phyloP scores from a whole-genome alignment of 2,329 filamentous ascomycete genomes.

The Hypoxylon rubiginosum region DNA sequence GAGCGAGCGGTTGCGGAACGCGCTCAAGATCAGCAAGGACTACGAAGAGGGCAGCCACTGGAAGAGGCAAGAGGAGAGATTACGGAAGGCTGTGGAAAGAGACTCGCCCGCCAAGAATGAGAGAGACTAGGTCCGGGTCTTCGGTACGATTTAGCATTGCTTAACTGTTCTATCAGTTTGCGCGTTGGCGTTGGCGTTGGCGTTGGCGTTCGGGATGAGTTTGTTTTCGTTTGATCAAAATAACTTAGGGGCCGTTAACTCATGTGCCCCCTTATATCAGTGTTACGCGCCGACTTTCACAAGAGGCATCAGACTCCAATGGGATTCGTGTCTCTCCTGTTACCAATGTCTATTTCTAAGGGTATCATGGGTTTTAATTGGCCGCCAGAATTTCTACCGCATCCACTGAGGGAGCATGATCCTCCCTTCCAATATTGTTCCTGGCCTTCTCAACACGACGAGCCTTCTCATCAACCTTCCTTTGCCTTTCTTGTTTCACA shows the following conservation, averaged over 20 bases:
- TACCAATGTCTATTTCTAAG: slow-evolving; percentile 42
- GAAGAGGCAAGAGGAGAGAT: slow-evolving; percentile 83
- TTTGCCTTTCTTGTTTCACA: slow-evolving; percentile 63
- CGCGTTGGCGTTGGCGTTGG: slow-evolving; percentile 37
- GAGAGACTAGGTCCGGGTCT: slow-evolving; percentile 13
- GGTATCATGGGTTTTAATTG: slow-evolving; percentile 59
- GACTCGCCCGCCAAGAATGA: slow-evolving; percentile 46
- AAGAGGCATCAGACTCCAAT: slow-evolving; percentile 10
- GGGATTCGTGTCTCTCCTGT: slow-evolving; percentile 25
- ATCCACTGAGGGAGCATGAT: slow-evolving; percentile 63
- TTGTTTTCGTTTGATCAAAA: background rate
- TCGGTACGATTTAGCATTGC: slow-evolving; percentile 9
- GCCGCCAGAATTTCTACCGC: slow-evolving; percentile 71
- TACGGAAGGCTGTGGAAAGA: slow-evolving; percentile 60
- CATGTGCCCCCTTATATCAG: slow-evolving; percentile 3
- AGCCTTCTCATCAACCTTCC: slow-evolving; percentile 59
- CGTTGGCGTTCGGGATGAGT: slow-evolving; percentile 36
- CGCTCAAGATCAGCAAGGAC: slow-evolving; percentile 86
- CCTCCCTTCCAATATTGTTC: slow-evolving; percentile 60
- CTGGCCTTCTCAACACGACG: slow-evolving; percentile 60
- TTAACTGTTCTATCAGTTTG: slow-evolving; percentile 34
- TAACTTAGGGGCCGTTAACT: slow-evolving; percentile 10
- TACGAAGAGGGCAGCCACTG: slow-evolving; percentile 90
- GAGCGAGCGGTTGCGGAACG: slow-evolving; percentile 87
- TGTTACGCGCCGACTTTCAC: background rate